Evolutionary conservation across 768 basidiomycete species (phyloP).

Genomic region (Podaxis sp.): DNA sequence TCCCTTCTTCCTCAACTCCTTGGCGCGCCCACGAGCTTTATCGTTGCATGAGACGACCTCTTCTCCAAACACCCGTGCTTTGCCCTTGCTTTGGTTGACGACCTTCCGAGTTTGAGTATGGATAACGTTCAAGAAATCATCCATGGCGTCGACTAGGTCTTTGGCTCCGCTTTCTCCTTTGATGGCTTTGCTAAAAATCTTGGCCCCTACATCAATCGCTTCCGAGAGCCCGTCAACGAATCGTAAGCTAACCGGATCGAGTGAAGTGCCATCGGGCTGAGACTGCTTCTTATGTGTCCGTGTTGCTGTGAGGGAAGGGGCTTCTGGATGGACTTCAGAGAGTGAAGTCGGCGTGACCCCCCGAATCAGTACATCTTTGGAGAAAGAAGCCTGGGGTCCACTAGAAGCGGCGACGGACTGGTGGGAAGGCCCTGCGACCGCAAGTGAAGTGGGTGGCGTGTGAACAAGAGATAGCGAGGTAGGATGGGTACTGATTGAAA

Average conservation of each 20-base stretch:
- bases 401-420: slow-evolving; percentile 18
- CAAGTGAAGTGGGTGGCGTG: slow-evolving; percentile 7
- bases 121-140: slow-evolving; percentile 53
- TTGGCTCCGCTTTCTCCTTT: slow-evolving; percentile 44
- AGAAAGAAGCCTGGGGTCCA: slow-evolving; percentile 22
- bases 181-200: slow-evolving; percentile 42
- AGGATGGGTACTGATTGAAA: slow-evolving; percentile 17
- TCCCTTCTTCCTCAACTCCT: slow-evolving; percentile 50
- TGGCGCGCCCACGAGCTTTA: slow-evolving; percentile 52
- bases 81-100: slow-evolving; percentile 50
- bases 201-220: slow-evolving; percentile 46
- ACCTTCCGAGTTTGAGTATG: slow-evolving; percentile 46
- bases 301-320: slow-evolving; percentile 20
- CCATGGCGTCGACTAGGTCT: slow-evolving; percentile 59
- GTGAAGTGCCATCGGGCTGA: slow-evolving; percentile 21
- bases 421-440: slow-evolving; percentile 3
- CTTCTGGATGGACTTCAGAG: slow-evolving; percentile 28
- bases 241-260: slow-evolving; percentile 38
- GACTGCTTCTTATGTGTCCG: slow-evolving; percentile 18
- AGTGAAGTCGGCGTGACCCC: slow-evolving; percentile 22
- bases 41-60: slow-evolving; percentile 48
- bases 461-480: slow-evolving; percentile 22
- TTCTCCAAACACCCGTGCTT: slow-evolving; percentile 42
- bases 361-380: slow-evolving; percentile 25
- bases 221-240: slow-evolving; percentile 47